Evolutionary conservation across 306 rosid species (phyloP).

Genomic region (Lathyrus aphaca): DNA sequence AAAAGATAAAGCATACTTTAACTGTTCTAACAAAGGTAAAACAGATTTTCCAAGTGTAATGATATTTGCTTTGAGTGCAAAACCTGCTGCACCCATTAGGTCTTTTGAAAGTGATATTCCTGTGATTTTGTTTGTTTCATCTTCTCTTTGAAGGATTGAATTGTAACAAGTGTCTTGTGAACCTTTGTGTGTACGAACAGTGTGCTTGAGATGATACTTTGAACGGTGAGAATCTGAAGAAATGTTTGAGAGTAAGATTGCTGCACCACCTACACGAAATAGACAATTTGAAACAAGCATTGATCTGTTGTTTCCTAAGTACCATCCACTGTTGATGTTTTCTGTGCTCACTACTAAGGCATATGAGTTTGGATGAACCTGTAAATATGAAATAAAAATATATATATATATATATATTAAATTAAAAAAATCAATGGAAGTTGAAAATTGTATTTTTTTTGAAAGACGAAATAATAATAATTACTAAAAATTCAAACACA

Average conservation of each 20-base stretch:
- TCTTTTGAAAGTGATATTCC: conserved; percentile 36
- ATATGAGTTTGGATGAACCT: conserved; percentile 41
- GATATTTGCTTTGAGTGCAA: conserved; percentile 29
- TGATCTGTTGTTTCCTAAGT: conserved; percentile 40
- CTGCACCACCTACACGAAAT: conserved; percentile 45
- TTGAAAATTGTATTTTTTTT: not conserved
- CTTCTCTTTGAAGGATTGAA: conserved; percentile 29
- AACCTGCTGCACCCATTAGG: conserved; percentile 8
- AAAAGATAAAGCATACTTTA: conserved; percentile 12
- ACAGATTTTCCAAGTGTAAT: conserved; percentile 22
- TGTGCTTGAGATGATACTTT: conserved; percentile 34
- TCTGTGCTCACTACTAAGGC: conserved; percentile 37
- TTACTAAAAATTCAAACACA: too few species aligned
- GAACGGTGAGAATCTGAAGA: conserved; percentile 6
- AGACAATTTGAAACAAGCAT: conserved; percentile 42
- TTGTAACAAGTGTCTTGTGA: conserved; percentile 25
- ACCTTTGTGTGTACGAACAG: conserved; percentile 17
- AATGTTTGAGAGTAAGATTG: conserved; percentile 39
- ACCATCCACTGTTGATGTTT: conserved; percentile 29
- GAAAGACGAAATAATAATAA: too few species aligned
- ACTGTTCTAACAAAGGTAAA: conserved; percentile 34
- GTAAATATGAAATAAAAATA: not conserved
- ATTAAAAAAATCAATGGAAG: not conserved
- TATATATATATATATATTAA: not conserved
- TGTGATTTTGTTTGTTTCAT: not conserved